phyloP scores from a whole-genome alignment of 345 rosid species.

The Passiflora organensis region DNA sequence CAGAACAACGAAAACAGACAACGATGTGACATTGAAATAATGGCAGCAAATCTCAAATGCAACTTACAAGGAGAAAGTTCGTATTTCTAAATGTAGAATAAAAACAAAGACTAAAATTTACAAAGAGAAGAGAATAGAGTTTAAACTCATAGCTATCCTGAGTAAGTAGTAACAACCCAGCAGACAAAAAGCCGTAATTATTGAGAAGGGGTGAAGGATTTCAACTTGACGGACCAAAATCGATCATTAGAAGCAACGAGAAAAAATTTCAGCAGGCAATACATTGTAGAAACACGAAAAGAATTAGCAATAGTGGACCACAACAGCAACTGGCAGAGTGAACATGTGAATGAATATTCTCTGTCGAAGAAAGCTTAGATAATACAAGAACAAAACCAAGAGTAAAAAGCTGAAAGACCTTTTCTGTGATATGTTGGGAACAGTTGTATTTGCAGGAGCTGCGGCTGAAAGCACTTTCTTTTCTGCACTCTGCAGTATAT shows the following conservation, averaged over 20 bases:
- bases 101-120: not conserved
- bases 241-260: conserved; percentile 5
- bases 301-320: conserved; percentile 34
- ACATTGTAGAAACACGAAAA: conserved; percentile 10
- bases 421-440: conserved; percentile 58
- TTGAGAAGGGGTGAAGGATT: not conserved
- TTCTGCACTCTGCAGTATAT: conserved; percentile 42
- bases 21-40: no score
- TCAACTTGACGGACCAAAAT: no score
- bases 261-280: conserved; percentile 34
- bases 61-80: no score
- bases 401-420: conserved; percentile 46
- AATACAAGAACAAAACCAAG: conserved; percentile 1
- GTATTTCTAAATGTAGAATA: no score
- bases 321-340: conserved; percentile 23
- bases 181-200: not conserved
- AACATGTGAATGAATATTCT: conserved; percentile 43
- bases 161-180: not conserved
- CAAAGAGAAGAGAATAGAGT: conserved; percentile 1
- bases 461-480: conserved; percentile 41
- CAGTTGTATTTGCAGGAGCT: conserved; percentile 44
- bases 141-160: not conserved
- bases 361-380: conserved; percentile 10
- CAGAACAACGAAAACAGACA: not conserved
- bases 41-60: no score